Evolutionary conservation across 2,329 filamentous ascomycete species (phyloP).

Genomic region (Ophiocordyceps camponoti-saundersi): DNA sequence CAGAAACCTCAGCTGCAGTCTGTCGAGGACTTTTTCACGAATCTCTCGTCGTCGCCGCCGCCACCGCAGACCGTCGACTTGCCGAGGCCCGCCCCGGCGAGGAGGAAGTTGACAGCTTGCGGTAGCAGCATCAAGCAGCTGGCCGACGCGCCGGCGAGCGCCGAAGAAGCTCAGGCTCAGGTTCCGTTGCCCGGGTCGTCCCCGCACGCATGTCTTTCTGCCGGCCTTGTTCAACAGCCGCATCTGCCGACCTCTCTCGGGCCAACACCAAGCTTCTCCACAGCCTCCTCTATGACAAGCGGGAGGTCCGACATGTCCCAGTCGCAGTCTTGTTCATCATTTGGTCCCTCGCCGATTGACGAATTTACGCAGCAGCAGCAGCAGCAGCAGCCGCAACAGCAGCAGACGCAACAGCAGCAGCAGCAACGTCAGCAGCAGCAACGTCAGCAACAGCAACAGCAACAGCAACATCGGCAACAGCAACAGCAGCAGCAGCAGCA

Average conservation of each 20-base stretch:
- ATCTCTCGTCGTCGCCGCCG: conserved; percentile 46
- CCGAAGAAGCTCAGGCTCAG: not conserved
- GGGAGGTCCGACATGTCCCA: conserved; percentile 20
- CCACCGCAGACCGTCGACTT: conserved; percentile 16
- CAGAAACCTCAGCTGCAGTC: conserved; percentile 84
- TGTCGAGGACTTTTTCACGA: conserved; percentile 86
- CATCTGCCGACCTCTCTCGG: conserved; percentile 5
- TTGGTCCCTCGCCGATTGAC: conserved; percentile 29
- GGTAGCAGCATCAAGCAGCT: conserved; percentile 14
- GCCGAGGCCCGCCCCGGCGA: conserved; percentile 8
- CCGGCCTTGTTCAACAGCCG: conserved; percentile 4
- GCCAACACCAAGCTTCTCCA: conserved; percentile 19
- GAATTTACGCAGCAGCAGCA: conserved; percentile 19
- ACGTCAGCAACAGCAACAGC: not conserved
- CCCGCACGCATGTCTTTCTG: conserved; percentile 1
- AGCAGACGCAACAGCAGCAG: conserved; percentile 5
- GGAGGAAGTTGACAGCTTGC: conserved; percentile 17
- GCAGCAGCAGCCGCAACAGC: conserved; percentile 6
- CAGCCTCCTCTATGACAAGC: conserved; percentile 20
- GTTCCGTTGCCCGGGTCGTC: conserved; percentile 1
- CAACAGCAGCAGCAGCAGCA: not conserved
- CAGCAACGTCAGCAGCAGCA: conserved; percentile 6
- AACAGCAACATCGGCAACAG: too few relatives aligned
- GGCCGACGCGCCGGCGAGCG: conserved; percentile 3
- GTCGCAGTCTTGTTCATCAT: conserved; percentile 23